These are phyloP conservation scores for Diplodia corticola DNA, from an alignment of 2,329 filamentous ascomycete species.

Conservation along the genomic window DNA sequence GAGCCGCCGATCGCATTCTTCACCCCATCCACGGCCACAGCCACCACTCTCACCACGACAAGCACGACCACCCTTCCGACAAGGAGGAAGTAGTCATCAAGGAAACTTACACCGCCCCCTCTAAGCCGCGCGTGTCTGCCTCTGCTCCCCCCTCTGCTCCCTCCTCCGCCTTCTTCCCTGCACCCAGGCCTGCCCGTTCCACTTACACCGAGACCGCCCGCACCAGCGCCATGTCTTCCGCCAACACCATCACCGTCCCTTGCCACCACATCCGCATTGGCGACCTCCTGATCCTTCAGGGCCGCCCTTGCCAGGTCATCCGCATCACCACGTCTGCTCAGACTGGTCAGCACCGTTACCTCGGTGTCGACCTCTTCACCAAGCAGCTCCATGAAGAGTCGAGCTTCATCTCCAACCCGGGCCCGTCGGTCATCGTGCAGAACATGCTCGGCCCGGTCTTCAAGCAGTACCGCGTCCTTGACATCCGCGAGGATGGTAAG, in stretches of 20 bases:
- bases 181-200: slow-evolving; percentile 30
- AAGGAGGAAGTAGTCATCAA: slow-evolving; percentile 52
- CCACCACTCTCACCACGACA: slow-evolving; percentile 51
- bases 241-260: slow-evolving; percentile 95
- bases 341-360: slow-evolving; percentile 99
- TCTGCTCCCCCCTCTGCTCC: slow-evolving; percentile 36
- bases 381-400: slow-evolving; percentile 99
- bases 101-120: slow-evolving; percentile 41
- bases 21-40: slow-evolving; percentile 61
- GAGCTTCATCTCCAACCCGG: slow-evolving; percentile 94
- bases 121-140: slow-evolving; percentile 39
- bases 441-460: slow-evolving; percentile 99
- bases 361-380: slow-evolving; percentile 99
- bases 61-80: slow-evolving; percentile 38
- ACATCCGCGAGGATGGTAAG: slow-evolving; percentile 80
- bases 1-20: slow-evolving; percentile 64
- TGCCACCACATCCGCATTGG: slow-evolving; percentile 99
- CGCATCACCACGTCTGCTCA: slow-evolving; percentile 97
- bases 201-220: slow-evolving; percentile 4
- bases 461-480: slow-evolving; percentile 99
- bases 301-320: slow-evolving; percentile 99
- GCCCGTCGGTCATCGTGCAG: slow-evolving; percentile 95
- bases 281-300: slow-evolving; percentile 98
- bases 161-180: slow-evolving; percentile 24
- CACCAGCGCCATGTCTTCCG: slow-evolving; percentile 51